These are phyloP conservation scores for Chrysanthemum seticuspe DNA, from an alignment of 129 eudicot species.

Conservation along the genomic window DNA sequence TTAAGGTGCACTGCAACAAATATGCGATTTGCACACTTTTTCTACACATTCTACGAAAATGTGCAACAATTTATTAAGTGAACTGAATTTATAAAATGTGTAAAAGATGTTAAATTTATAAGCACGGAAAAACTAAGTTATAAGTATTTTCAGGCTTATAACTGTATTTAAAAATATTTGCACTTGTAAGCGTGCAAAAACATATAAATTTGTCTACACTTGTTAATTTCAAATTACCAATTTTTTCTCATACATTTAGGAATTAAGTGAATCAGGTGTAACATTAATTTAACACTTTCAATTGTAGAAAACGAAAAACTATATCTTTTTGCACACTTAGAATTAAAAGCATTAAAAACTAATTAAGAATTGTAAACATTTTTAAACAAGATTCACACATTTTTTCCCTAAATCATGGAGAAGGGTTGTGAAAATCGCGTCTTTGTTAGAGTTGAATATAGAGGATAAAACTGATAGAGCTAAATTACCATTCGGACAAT, in stretches of 20 bases:
- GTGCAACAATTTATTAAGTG: not conserved
- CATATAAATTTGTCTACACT: not conserved
- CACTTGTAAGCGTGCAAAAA: not conserved
- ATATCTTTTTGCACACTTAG: not conserved
- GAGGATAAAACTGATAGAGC: not conserved
- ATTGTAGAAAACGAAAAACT: not conserved
- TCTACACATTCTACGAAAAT: not conserved
- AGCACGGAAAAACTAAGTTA: not conserved
- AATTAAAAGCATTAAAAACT: not conserved
- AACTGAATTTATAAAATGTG: not conserved
- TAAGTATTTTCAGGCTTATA: not conserved
- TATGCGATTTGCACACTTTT: not conserved
- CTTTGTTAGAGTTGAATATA: not conserved
- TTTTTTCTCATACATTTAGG: not conserved
- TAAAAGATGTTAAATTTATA: not conserved
- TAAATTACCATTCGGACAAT: constrained; percentile 57
- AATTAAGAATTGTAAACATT: too few species aligned
- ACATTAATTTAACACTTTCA: not conserved
- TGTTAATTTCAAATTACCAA: not conserved
- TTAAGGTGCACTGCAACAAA: not conserved
- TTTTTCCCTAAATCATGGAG: too few species aligned
- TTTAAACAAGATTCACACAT: too few species aligned
- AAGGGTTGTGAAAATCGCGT: not conserved
- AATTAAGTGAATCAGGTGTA: not conserved
- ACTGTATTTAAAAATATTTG: not conserved